Evolutionary conservation across 2,329 filamentous ascomycete genomes (phyloP).

Genomic region (Ampelomyces quisqualis): DNA sequence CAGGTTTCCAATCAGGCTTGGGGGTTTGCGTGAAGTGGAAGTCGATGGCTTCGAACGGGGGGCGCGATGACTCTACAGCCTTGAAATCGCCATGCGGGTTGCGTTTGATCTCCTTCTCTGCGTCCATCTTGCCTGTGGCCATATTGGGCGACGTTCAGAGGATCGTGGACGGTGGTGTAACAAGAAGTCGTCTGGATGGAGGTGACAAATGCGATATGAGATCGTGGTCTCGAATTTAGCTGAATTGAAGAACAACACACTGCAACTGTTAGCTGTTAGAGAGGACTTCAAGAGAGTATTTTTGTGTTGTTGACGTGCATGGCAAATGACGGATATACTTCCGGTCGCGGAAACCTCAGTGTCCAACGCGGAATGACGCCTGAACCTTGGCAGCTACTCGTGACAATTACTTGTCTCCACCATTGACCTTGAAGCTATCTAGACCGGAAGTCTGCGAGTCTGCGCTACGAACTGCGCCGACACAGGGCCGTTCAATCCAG

Average conservation of each 20-base stretch:
- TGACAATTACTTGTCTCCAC: too few relatives aligned
- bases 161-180: too few relatives aligned
- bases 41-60: constrained; percentile 56
- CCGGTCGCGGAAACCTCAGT: constrained; percentile 10
- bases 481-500: too few relatives aligned
- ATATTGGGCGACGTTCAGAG: too few relatives aligned
- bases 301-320: constrained; percentile 4
- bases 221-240: too few relatives aligned
- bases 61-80: constrained; percentile 65
- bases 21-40: constrained; percentile 64
- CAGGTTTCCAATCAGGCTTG: constrained; percentile 66
- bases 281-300: too few relatives aligned
- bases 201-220: too few relatives aligned
- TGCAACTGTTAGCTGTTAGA: too few relatives aligned
- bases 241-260: too few relatives aligned
- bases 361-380: constrained; percentile 8
- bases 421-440: background rate
- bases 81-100: constrained; percentile 78
- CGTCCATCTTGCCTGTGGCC: constrained; percentile 44
- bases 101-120: constrained; percentile 54
- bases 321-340: constrained; percentile 24
- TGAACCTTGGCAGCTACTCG: background rate
- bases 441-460: too few relatives aligned
- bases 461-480: too few relatives aligned
- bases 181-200: too few relatives aligned